Evolutionary conservation across 352 stramenopile species (phyloP), one percentile per base, ranked within the genome.

Genomic region (Globisporangium recalcitrans): DNA sequence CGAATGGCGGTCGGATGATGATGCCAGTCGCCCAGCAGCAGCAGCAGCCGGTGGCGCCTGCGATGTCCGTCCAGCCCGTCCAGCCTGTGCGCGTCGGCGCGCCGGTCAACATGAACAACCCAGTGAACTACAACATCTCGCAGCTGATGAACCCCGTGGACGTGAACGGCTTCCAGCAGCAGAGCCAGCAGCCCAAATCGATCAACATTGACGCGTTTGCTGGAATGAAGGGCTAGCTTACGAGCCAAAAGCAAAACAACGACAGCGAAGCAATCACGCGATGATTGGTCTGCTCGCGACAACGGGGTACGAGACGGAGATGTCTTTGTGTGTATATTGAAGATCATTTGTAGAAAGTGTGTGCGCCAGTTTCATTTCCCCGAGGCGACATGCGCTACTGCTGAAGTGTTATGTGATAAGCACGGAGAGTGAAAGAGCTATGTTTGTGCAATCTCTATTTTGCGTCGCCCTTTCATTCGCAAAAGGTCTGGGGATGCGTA

Each of bases 181-280:
- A 58, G 38, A 56, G 24, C 58, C 67, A 44, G 21, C 72, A 80
- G 54, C 60, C 69, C 71, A 87, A 91, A 69, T 75, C 73, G 52
- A 92, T 94, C 68, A 89, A 90, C 64, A 94, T 94, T 59, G 84
- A 94, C 64, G 70, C 85, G 9, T 94, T 94, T 63, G 80, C 82
- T 32, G 72, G 70, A 21, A 67, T 93, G 72, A 63, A 70, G 34
- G 62, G 63, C 49, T 83, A 71, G 29, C 10, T 24, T 26, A 27
- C n/a, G 1, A 54, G 38, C 19, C 27, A 31, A 31, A 31, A 31
- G 27, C 27, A 5, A 31, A 2, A 31, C 27, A 10, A 16, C 1
- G 16, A 46, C 6, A 46, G 8, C 5, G 27, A 5, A 6, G 27
- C n/a, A n/a, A n/a, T n/a, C n/a, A n/a, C n/a, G n/a, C n/a, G n/a